Evolutionary conservation across 441 rosid genomes (phyloP), one percentile per base, ranked within the genome.

Genomic region (Populus tomentosa): DNA sequence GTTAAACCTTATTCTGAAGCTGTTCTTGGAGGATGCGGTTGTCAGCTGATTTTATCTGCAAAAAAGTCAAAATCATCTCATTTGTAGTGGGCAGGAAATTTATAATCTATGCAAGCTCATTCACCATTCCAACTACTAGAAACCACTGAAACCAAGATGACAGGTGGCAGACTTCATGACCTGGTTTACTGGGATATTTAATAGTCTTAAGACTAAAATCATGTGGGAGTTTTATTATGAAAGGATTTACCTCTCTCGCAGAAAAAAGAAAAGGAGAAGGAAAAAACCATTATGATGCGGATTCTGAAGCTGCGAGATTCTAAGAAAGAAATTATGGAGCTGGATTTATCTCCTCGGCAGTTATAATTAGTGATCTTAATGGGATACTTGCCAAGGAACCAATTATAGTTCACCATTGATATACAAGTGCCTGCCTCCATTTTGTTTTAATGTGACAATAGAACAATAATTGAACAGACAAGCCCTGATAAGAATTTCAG

Each of bases 11-110:
- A 79, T 86, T 77, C 81, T 92, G 97, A 81, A 95, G 81, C 79
- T 95, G 99, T 77, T 95, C 99, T 84, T 94, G 99, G 72, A 95
- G 96, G 77, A 95, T 86, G 67, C 97, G 95, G 80, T 95, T 95
- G 81, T 95, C 99, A 63, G 98, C 99, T 68, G 98, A 83, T 87
- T 90, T 95, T 79, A 95, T 84, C 99, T 95, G 93, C 85, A 82
- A 80, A 69, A 77, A 75, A 72, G 65, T 16, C 77, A 84, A 77
- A 77, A 80, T 72, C 42, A 83, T 72, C 62, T 68, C 73, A 76
- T 71, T 76, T 28, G 72, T 56, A 46, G 70, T n/a, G 24, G 79
- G 72, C 33, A 53, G 2, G 33, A 65, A 65, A 72, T 70, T 14
- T 53, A 38, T 9, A 13, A 40, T 26, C 21, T 33, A 36, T 35